Evolutionary conservation across 768 basidiomycete species (phyloP).

Genomic region (Russula vinacea): DNA sequence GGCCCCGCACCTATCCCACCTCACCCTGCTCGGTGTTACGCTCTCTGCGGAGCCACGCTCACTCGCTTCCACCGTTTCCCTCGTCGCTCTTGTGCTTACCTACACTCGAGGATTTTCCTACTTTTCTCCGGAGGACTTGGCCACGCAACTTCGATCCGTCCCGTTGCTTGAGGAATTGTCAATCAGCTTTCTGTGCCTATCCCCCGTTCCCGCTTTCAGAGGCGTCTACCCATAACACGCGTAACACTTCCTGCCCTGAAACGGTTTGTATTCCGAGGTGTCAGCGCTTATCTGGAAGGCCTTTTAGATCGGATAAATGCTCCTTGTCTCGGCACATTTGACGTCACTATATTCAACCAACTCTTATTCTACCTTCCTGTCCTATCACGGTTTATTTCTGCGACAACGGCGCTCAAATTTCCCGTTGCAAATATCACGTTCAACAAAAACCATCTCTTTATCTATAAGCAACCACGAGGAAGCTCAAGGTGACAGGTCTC

Average conservation of each 20-base stretch:
- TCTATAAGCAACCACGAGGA: background rate
- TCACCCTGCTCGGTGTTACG: background rate
- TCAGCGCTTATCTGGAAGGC: slow-evolving; percentile 2
- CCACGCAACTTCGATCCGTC: background rate
- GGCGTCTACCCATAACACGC: background rate
- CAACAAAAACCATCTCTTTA: background rate
- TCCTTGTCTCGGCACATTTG: background rate
- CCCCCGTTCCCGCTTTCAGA: background rate
- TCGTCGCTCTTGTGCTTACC: background rate
- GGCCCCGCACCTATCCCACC: background rate
- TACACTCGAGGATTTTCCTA: too few relatives aligned
- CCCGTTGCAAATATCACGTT: background rate
- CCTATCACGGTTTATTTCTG: background rate
- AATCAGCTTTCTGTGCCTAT: background rate
- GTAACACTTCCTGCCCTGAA: background rate
- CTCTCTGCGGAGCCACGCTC: background rate
- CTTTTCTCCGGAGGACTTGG: background rate
- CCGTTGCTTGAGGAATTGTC: background rate
- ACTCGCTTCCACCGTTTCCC: background rate
- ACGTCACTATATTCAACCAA: background rate
- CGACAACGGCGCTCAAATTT: background rate
- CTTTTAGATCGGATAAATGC: background rate
- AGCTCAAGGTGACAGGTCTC: background rate
- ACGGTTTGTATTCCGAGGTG: background rate
- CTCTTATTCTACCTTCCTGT: background rate